A percentile compares a stretch with the other conserved stretches of the same genome.
phyloP scores from a whole-genome alignment of 176 grass and related monocot genomes.

The Musa beccarii region DNA sequence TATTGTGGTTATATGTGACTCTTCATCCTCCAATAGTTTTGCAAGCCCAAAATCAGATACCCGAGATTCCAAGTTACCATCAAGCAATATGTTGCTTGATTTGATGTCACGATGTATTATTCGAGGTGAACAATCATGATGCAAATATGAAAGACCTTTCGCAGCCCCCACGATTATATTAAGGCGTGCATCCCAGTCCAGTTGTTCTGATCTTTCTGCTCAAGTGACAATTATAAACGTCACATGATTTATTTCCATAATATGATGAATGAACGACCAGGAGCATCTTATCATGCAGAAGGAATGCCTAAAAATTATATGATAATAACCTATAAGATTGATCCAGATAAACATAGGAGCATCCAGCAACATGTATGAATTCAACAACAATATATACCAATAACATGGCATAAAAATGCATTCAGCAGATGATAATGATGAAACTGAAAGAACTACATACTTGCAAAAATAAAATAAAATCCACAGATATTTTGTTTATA shows the following conservation, averaged over 20 bases:
- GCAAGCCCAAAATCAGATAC: conserved; percentile 97
- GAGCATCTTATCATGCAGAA: neutral
- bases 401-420: neutral
- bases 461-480: too few relatives aligned
- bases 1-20: conserved; percentile 98
- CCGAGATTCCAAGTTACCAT: conserved; percentile 79
- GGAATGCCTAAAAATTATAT: neutral
- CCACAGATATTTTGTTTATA: too few relatives aligned
- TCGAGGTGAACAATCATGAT: conserved; percentile 93
- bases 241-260: too few relatives aligned
- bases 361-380: too few relatives aligned
- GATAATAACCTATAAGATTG: neutral
- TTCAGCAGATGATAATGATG: neutral
- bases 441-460: too few relatives aligned
- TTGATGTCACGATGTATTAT: conserved; percentile 99
- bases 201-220: conserved; percentile 76
- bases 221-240: conserved; percentile 13
- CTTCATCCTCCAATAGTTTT: conserved; percentile 88
- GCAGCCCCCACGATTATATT: conserved; percentile 93
- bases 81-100: conserved; percentile 93
- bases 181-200: conserved; percentile 92
- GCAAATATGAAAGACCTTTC: conserved; percentile 88
- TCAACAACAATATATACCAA: neutral
- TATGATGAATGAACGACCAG: too few relatives aligned
- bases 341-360: neutral